Conservation (phyloP, 2,329 filamentous ascomycete genomes). For the Fusarium foetens region DNA sequence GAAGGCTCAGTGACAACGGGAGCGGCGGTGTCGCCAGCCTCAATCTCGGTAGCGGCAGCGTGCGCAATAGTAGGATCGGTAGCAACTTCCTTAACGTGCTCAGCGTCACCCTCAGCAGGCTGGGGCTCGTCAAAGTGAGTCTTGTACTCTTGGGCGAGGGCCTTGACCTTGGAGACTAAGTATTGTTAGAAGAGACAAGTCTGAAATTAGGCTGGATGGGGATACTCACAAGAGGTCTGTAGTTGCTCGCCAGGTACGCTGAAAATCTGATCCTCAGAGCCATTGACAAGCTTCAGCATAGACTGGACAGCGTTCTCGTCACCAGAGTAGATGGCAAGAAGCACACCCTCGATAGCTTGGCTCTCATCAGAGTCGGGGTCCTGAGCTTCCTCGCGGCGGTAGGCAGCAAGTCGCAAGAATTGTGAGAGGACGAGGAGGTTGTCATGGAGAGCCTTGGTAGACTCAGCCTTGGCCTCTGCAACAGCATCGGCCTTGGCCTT, state of each 20-base stretch:
- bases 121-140: conserved; percentile 52
- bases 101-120: conserved; percentile 48
- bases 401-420: conserved; percentile 82
- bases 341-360: conserved; percentile 81
- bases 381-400: conserved; percentile 75
- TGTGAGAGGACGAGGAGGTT: conserved; percentile 78
- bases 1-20: conserved; percentile 53
- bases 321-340: conserved; percentile 81
- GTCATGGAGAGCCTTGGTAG: conserved; percentile 67
- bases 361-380: conserved; percentile 75
- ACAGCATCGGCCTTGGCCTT: conserved; percentile 65
- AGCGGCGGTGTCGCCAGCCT: conserved; percentile 55
- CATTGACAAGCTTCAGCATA: conserved; percentile 81
- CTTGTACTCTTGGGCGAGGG: conserved; percentile 63
- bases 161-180: conserved; percentile 53
- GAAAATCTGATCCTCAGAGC: conserved; percentile 71
- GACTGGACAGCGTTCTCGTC: conserved; percentile 78
- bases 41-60: conserved; percentile 75
- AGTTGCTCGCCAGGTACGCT: conserved; percentile 73
- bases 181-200: conserved; percentile 31
- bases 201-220: background rate
- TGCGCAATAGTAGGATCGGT: conserved; percentile 75
- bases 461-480: conserved; percentile 61
- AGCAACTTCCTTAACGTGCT: conserved; percentile 48
- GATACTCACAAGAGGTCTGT: conserved; percentile 76